A percentile compares a stretch with the other conserved stretches of the same genome.
phyloP scores from a whole-genome alignment of 2,329 filamentous ascomycete genomes.

The Aphanocladium album region DNA sequence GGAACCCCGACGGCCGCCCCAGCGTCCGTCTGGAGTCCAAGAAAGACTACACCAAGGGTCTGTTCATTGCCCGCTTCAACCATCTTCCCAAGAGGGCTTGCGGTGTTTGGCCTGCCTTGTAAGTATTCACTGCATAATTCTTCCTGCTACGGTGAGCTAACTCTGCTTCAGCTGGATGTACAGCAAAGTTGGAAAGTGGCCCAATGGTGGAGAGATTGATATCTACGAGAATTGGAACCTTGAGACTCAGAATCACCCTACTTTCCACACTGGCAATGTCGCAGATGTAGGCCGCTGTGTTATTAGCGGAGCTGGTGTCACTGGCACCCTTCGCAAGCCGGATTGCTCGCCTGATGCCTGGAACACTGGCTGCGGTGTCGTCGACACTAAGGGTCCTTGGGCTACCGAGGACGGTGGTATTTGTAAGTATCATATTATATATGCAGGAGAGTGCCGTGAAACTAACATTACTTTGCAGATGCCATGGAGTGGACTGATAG shows the following conservation, averaged over 20 bases:
- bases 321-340: neutral
- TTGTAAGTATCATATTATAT: constrained; percentile 26
- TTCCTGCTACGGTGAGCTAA: neutral
- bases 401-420: constrained; percentile 34
- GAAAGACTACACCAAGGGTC: constrained; percentile 56
- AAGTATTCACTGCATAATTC: constrained; percentile 19
- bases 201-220: constrained; percentile 59
- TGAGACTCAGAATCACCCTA: constrained; percentile 49
- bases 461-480: constrained; percentile 30
- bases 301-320: constrained; percentile 30
- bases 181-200: constrained; percentile 48
- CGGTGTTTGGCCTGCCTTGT: constrained; percentile 69
- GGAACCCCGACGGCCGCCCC: constrained; percentile 31
- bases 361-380: constrained; percentile 38
- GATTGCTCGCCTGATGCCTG: constrained; percentile 17
- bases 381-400: constrained; percentile 34
- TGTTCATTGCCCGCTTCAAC: constrained; percentile 63
- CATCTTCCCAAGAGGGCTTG: constrained; percentile 64
- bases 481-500: constrained; percentile 57
- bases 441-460: too few relatives aligned
- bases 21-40: constrained; percentile 64
- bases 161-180: constrained; percentile 38
- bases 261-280: constrained; percentile 47
- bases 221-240: constrained; percentile 63
- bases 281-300: constrained; percentile 29